Percentiles rank a stretch among this genome's conserved stretches.
Conservation (phyloP, 805 yeast species). For the Lipomyces yamadae region DNA sequence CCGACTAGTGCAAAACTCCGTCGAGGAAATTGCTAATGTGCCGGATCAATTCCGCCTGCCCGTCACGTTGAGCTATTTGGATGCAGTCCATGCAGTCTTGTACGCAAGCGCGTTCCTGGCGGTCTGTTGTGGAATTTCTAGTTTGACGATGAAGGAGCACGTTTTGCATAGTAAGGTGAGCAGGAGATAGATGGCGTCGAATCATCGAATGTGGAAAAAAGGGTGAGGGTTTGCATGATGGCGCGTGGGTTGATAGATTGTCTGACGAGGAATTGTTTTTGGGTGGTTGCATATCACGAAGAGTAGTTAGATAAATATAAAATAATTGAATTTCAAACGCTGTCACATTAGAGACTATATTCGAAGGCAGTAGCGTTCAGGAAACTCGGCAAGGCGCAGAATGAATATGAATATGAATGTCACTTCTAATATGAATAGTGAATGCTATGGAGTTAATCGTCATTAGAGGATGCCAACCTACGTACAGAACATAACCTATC, state of each 20-base stretch:
- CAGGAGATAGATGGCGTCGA: conserved; percentile 8
- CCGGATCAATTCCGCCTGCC: conserved; percentile 18
- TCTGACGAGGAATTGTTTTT: not conserved
- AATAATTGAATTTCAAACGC: too few relatives aligned
- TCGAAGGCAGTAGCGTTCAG: too few relatives aligned
- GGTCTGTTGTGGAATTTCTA: conserved; percentile 18
- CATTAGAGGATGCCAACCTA: too few relatives aligned
- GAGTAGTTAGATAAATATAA: not conserved
- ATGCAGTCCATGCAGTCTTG: conserved; percentile 32
- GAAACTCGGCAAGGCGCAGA: too few relatives aligned
- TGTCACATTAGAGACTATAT: too few relatives aligned
- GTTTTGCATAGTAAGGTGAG: conserved; percentile 26
- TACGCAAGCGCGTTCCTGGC: conserved; percentile 23
- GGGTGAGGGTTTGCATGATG: not conserved
- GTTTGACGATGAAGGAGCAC: conserved; percentile 33
- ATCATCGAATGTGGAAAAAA: not conserved
- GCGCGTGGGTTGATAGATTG: not conserved
- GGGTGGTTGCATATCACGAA: not conserved
- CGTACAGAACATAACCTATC: too few relatives aligned
- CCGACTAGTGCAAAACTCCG: conserved; percentile 26
- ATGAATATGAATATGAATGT: too few relatives aligned
- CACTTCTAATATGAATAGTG: too few relatives aligned
- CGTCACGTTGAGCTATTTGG: conserved; percentile 28
- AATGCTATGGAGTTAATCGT: too few relatives aligned
- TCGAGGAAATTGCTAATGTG: conserved; percentile 18